Evolutionary conservation across 148 eudicot genomes (phyloP).

Genomic region (Rhododendron griersonianum): DNA sequence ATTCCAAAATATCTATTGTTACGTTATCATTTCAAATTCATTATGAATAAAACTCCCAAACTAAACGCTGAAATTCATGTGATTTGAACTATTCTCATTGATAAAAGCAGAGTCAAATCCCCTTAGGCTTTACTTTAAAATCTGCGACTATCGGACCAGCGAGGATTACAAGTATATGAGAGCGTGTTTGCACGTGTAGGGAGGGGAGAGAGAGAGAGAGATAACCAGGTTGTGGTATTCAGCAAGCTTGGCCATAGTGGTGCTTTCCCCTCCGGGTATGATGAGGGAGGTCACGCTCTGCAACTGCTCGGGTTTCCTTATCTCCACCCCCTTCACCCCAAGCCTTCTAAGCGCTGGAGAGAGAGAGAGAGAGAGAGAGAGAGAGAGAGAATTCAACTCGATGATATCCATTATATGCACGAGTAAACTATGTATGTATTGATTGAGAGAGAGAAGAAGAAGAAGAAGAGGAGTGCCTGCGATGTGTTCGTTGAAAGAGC

Average conservation of each 20-base stretch:
- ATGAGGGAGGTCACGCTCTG: constrained; percentile 62
- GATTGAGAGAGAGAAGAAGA: background rate
- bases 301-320: constrained; percentile 80
- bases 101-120: background rate
- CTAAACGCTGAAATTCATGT: background rate
- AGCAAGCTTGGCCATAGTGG: constrained; percentile 98
- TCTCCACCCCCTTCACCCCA: constrained; percentile 82
- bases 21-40: background rate
- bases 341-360: constrained; percentile 65
- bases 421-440: background rate
- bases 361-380: background rate
- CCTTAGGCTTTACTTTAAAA: background rate
- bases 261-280: constrained; percentile 97
- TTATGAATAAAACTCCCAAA: background rate
- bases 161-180: background rate
- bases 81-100: background rate
- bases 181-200: background rate
- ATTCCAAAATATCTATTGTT: background rate
- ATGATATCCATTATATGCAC: background rate
- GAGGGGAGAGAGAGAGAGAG: background rate
- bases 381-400: background rate
- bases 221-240: constrained; percentile 72
- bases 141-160: background rate
- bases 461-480: constrained; percentile 37
- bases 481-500: constrained; percentile 94